These are phyloP conservation scores for Saccharum spontaneum DNA, from an alignment of 176 grass and related monocot genomes.

Conservation along the genomic window DNA sequence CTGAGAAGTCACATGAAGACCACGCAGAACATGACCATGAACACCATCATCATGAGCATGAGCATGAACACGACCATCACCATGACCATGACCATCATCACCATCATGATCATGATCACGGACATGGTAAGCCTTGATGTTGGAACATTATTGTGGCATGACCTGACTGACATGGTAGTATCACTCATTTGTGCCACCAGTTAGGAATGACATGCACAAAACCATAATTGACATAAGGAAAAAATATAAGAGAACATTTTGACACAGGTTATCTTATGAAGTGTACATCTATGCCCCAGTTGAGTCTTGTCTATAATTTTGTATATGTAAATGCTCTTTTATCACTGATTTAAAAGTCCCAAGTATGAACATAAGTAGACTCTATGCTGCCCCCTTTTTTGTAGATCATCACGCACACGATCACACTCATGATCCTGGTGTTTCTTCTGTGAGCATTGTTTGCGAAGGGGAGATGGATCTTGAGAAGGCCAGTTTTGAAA, in stretches of 20 bases:
- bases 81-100: conserved; percentile 54
- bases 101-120: conserved; percentile 67
- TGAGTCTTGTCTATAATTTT: not conserved
- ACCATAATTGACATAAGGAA: not conserved
- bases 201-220: not conserved
- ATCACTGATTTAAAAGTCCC: not conserved
- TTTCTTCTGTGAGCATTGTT: conserved; percentile 98
- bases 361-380: conserved; percentile 15
- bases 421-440: conserved; percentile 93
- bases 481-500: conserved; percentile 68
- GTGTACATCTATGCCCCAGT: not conserved
- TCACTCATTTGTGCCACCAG: not conserved
- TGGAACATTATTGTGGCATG: conserved; percentile 13
- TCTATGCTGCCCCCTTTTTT: conserved; percentile 27
- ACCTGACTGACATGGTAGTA: not conserved
- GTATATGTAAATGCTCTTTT: not conserved
- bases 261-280: not conserved
- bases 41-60: conserved; percentile 45
- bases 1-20: conserved; percentile 71
- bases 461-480: conserved; percentile 97
- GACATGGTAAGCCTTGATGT: conserved; percentile 58
- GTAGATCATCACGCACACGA: conserved; percentile 88
- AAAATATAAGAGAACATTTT: not conserved
- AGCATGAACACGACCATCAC: conserved; percentile 50
- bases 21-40: conserved; percentile 40